Evolutionary conservation across 169 alveolate species (phyloP), one percentile per base, ranked within the genome.

Genomic region (Plasmodium relictum): DNA sequence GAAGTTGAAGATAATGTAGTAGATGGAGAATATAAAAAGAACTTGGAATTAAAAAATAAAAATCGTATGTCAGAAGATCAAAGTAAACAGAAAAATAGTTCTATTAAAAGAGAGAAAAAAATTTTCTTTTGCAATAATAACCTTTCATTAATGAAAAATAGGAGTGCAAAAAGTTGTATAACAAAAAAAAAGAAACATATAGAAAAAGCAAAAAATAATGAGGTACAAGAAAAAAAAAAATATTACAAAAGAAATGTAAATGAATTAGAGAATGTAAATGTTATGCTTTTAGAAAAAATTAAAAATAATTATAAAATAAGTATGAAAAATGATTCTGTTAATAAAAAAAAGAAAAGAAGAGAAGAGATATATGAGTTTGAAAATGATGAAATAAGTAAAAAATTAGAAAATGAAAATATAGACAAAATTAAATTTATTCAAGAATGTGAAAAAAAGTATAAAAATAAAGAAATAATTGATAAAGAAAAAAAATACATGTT

Each of bases 231-330:
- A 48, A 62, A 39, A 74, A 31, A 39, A 9, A 3, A 18, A 24
- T 6, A 5, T 45, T 69, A 44, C 22, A 42, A 20, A 20, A 72
- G 48, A n/a, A 76, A 76, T 50, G 68, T 76, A 2, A 76, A 39
- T 26, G 76, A 76, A 3, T 16, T 76, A 18, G 76, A 63, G 65
- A 76, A 76, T 58, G 89, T 76, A 7, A 52, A 66, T 22, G 76
- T 76, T 5, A 76, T 76, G 89, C 89, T 76, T 31, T 39, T 76
- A 16, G 89, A 76, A 42, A 63, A 76, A 26, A 76, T 76, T 24
- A 76, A 76, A 22, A 54, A 76, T 50, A 76, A 76, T 76, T 76
- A 76, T 44, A 76, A 76, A 52, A 76, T 63, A 69, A 26, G 63
- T 3, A 62, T 63, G 65, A 31, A 52, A 24, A 76, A 76, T 76